These are phyloP conservation scores for Domatiomyces catenatus DNA, from an alignment of 2,329 filamentous ascomycete genomes.

Conservation along the genomic window DNA sequence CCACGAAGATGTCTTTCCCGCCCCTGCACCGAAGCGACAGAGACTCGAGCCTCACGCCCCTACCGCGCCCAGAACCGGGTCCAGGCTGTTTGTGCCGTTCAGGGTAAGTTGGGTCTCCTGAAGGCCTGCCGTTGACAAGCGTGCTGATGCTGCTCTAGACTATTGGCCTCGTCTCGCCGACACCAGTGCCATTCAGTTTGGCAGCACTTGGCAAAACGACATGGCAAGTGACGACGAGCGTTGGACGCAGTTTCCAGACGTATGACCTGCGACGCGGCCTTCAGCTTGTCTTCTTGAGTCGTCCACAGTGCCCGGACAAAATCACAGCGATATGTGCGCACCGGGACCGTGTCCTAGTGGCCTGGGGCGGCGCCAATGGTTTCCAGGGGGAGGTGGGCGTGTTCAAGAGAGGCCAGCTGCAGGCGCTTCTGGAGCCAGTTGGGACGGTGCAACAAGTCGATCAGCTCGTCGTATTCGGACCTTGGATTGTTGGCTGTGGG, in stretches of 20 bases:
- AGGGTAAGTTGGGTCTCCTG: slow-evolving; percentile 40
- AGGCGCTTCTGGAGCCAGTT: slow-evolving; percentile 58
- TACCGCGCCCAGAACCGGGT: slow-evolving; percentile 34
- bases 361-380: slow-evolving; percentile 55
- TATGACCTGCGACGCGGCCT: slow-evolving; percentile 86
- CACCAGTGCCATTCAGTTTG: slow-evolving; percentile 74
- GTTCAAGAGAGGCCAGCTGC: slow-evolving; percentile 78
- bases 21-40: slow-evolving; percentile 61
- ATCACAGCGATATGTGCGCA: slow-evolving; percentile 81
- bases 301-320: slow-evolving; percentile 68
- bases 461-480: slow-evolving; percentile 68
- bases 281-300: slow-evolving; percentile 82
- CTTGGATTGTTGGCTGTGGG: slow-evolving; percentile 76
- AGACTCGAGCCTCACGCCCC: slow-evolving; percentile 37
- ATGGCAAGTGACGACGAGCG: slow-evolving; percentile 93
- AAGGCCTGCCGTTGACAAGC: not conserved
- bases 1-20: slow-evolving; percentile 34
- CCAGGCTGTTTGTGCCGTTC: slow-evolving; percentile 84
- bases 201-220: slow-evolving; percentile 83
- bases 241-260: slow-evolving; percentile 78
- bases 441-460: slow-evolving; percentile 51
- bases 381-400: slow-evolving; percentile 64
- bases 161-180: slow-evolving; percentile 83
- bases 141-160: slow-evolving; percentile 41
- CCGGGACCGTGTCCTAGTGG: slow-evolving; percentile 76